Percentiles rank a stretch among this genome's conserved stretches.
These are phyloP conservation scores for Boletus rufocinnamomeus DNA, from an alignment of 768 basidiomycete species.

Conservation along the genomic window DNA sequence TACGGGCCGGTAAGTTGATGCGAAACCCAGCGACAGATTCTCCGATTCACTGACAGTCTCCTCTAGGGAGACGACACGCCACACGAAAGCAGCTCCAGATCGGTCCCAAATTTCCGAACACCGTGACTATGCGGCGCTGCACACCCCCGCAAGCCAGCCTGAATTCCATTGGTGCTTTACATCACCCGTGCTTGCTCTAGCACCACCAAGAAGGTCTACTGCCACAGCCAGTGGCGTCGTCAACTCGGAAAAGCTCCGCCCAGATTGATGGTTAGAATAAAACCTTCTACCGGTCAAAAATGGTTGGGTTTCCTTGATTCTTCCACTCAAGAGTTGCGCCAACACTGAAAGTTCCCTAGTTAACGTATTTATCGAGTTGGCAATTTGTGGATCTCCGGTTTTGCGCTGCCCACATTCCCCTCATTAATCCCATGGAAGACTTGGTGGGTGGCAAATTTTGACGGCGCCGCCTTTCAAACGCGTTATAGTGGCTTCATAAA, in stretches of 20 bases:
- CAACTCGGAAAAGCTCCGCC: not conserved
- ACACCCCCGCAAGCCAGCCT: not conserved
- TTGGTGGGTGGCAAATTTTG: not conserved
- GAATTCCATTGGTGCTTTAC: not conserved
- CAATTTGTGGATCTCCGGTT: not conserved
- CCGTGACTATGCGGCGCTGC: not conserved
- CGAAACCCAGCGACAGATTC: constrained; percentile 27
- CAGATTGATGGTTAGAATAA: not conserved
- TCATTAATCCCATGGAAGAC: not conserved
- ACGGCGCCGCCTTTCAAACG: not conserved
- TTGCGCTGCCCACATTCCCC: not conserved
- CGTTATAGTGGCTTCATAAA: not conserved
- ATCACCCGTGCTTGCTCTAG: not conserved
- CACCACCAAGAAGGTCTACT: constrained; percentile 4
- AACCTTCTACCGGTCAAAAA: not conserved
- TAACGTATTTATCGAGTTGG: not conserved
- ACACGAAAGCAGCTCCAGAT: constrained; percentile 2
- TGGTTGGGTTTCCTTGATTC: not conserved
- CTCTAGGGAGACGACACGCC: constrained; percentile 1
- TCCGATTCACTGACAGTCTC: constrained; percentile 19
- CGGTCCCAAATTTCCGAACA: not conserved
- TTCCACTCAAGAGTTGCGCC: not conserved
- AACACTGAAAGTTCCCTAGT: not conserved
- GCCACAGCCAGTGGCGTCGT: constrained; percentile 4
- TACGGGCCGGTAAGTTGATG: not conserved